Evolutionary conservation across 106 monocot species (phyloP).

Genomic region (Amphibolis antarctica): DNA sequence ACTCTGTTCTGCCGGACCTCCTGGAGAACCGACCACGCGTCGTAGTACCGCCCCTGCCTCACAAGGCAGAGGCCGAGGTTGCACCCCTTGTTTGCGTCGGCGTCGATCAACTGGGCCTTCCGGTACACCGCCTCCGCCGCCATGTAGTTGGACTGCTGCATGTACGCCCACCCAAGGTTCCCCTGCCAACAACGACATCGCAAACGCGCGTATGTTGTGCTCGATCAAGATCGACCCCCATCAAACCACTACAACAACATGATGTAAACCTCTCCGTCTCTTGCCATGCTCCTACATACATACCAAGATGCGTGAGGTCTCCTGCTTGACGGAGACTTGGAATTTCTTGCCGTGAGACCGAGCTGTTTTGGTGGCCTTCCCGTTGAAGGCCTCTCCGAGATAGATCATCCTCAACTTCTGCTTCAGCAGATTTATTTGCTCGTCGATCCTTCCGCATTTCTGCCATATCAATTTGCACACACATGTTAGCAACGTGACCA

Average conservation of each 20-base stretch:
- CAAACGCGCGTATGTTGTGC: background rate
- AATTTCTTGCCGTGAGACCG: conserved; percentile 20
- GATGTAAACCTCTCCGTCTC: no score
- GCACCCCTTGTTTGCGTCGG: conserved; percentile 75
- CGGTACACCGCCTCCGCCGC: conserved; percentile 68
- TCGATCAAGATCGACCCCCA: no score
- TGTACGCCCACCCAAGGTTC: conserved; percentile 84
- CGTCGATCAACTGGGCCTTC: conserved; percentile 55
- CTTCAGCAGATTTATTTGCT: conserved; percentile 27
- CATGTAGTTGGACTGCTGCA: conserved; percentile 48
- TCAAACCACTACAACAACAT: no score
- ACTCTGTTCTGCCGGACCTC: conserved; percentile 27
- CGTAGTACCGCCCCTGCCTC: conserved; percentile 33
- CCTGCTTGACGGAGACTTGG: conserved; percentile 22
- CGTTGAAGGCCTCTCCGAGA: conserved; percentile 22
- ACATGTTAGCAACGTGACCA: no score
- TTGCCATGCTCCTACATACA: no score
- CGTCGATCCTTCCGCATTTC: conserved; percentile 22
- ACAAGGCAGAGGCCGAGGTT: conserved; percentile 63
- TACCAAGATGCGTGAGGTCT: conserved; percentile 17
- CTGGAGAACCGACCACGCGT: conserved; percentile 28
- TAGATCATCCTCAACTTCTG: conserved; percentile 23
- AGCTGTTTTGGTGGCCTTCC: conserved; percentile 23
- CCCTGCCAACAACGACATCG: conserved; percentile 14
- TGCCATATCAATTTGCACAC: no score